Evolutionary conservation across 2,329 filamentous ascomycete species (phyloP).

Genomic region (Fusarium oligoseptatum): DNA sequence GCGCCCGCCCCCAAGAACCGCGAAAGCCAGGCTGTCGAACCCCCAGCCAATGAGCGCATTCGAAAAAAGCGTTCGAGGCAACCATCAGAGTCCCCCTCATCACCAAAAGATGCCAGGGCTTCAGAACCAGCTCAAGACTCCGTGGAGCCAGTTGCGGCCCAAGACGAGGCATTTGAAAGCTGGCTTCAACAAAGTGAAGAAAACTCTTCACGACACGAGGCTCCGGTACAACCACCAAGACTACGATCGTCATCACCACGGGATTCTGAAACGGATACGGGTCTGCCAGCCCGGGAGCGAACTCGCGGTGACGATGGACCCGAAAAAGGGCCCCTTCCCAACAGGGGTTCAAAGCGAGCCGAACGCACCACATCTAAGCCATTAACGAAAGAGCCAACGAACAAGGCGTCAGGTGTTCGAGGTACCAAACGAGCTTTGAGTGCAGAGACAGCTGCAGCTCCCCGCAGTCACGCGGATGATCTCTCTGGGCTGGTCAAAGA

Average conservation of each 20-base stretch:
- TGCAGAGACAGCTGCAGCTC: neutral
- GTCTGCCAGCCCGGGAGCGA: neutral
- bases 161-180: constrained; percentile 28
- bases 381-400: neutral
- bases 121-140: neutral
- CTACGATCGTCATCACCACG: neutral
- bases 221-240: neutral
- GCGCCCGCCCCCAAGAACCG: neutral
- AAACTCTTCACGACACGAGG: neutral
- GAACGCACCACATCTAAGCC: neutral
- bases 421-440: constrained; percentile 21
- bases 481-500: constrained; percentile 30
- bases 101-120: neutral
- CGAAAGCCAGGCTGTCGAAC: neutral
- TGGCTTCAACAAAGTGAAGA: constrained; percentile 28
- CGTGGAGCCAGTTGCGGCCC: neutral
- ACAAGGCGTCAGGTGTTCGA: neutral
- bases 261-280: neutral
- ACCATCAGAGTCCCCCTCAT: neutral
- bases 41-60: neutral
- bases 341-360: neutral
- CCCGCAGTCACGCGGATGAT: neutral
- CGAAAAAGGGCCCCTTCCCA: neutral
- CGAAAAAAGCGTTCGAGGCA: neutral
- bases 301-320: neutral